Base-by-base conservation (phyloP, 345 rosid genomes). In the Populus ilicifolia region DNA sequence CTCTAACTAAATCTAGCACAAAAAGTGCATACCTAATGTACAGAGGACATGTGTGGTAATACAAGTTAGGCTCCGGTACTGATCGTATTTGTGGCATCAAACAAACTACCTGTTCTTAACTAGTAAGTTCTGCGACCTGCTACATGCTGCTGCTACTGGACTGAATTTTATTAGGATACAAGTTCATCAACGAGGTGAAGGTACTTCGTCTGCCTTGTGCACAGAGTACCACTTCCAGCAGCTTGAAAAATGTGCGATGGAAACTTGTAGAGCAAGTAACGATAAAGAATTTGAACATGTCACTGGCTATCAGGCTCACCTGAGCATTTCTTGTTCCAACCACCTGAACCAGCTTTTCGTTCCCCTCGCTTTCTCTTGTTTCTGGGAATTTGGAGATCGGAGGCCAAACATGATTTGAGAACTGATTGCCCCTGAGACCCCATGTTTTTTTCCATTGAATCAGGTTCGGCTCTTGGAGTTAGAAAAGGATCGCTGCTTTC, bases 341-440 rank as follows among this genome's bases (percentile, higher is more conserved):
- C 84, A 74, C 80, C 87, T 2, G 89, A 80, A 80, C 94, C 88
- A 50, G 91, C 91, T 85, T 87, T 93, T 63, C 97, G 89, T 46
- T 93, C 98, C 41, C 90, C 98, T 80, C 99, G 88, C 76, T 89
- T 93, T 80, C 98, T 90, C 80, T 96, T 96, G 87, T 88, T 93
- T 81, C 82, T 87, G 0, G 97, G 96, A 77, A 93, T 81, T 74
- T 87, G 82, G 77, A 90, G 71, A 64, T 93, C 96, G 5, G 94
- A 80, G 48, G 92, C 93, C 74, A 96, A 85, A 84, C 91, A 90
- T 70, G 96, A 87, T 80, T 88, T 84, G 25, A 92, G 89, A 81
- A 84, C 84, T 20, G 90, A 83, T 36, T 86, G 86, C 61, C 70
- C 87, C 74, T 77, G 82, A 75, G 83, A 18, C 44, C 59, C 66